Evolutionary conservation across 208 protist species (phyloP).

Genomic region (Acanthamoeba healyi): DNA sequence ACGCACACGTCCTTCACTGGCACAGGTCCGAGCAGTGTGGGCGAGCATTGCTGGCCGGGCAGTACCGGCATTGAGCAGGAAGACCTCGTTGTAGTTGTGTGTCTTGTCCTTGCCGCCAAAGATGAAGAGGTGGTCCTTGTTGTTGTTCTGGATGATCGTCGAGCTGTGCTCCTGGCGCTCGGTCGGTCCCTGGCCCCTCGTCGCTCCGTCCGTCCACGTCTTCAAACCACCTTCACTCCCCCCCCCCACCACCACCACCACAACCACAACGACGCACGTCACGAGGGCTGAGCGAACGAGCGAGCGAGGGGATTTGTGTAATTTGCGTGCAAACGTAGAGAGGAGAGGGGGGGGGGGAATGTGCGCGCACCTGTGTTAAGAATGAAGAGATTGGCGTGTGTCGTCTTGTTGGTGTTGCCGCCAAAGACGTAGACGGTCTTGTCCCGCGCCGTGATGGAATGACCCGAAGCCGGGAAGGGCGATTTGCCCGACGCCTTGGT

Average conservation of each 20-base stretch:
- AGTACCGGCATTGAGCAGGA: constrained; percentile 55
- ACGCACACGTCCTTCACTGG: too few relatives aligned
- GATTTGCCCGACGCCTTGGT: constrained; percentile 10
- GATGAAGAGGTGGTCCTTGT: constrained; percentile 70
- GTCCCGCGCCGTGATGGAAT: constrained; percentile 12
- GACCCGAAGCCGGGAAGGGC: constrained; percentile 15
- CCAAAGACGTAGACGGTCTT: constrained; percentile 36
- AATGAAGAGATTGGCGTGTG: constrained; percentile 54
- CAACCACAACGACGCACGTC: background rate
- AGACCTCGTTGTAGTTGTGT: constrained; percentile 47
- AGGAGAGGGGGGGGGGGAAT: background rate
- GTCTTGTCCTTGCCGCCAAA: constrained; percentile 68
- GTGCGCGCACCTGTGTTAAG: constrained; percentile 15
- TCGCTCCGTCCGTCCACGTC: constrained; percentile 33
- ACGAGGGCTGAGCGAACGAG: background rate
- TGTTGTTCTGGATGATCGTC: constrained; percentile 39
- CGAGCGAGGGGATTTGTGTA: background rate
- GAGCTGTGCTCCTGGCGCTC: constrained; percentile 20
- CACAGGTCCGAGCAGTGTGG: too few relatives aligned
- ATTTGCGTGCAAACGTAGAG: background rate
- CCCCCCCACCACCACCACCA: too few relatives aligned
- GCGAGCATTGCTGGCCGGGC: background rate
- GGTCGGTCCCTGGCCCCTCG: constrained; percentile 9
- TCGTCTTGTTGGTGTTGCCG: constrained; percentile 6
- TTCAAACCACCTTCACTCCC: constrained; percentile 35